Evolutionary conservation across 2,329 filamentous ascomycete genomes (phyloP).

Genomic region (Aspergillus persii): DNA sequence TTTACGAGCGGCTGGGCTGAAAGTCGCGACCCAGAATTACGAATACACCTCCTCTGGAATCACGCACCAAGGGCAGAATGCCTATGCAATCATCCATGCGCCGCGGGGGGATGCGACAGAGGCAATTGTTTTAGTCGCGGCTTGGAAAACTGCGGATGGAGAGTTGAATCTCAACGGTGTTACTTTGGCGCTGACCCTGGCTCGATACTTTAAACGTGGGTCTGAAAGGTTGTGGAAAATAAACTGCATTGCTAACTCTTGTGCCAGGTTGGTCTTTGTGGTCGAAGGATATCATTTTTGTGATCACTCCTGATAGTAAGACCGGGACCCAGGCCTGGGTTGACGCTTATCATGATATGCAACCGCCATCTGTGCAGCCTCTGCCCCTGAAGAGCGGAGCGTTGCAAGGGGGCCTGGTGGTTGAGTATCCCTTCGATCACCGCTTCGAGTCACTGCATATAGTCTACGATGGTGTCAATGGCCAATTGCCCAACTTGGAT

Average conservation of each 20-base stretch:
- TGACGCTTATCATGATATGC: constrained; percentile 92
- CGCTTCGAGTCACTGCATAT: constrained; percentile 87
- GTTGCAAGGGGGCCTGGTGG: constrained; percentile 85
- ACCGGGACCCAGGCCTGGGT: constrained; percentile 95
- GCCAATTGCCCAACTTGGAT: constrained; percentile 91
- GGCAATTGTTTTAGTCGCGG: constrained; percentile 86
- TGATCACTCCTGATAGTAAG: constrained; percentile 84
- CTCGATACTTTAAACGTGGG: constrained; percentile 86
- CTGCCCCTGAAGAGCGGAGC: constrained; percentile 89
- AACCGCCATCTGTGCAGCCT: constrained; percentile 68
- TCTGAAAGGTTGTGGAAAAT: neutral
- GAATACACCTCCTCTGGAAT: constrained; percentile 76
- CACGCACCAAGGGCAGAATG: constrained; percentile 76
- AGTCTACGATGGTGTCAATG: constrained; percentile 92
- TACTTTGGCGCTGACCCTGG: constrained; percentile 78
- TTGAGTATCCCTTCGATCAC: constrained; percentile 85
- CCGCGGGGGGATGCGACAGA: constrained; percentile 95
- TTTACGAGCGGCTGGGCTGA: constrained; percentile 75
- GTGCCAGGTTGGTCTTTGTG: constrained; percentile 81
- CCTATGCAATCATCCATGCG: constrained; percentile 90
- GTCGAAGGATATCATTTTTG: constrained; percentile 97
- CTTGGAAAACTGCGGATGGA: constrained; percentile 79
- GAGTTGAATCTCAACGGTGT: constrained; percentile 84
- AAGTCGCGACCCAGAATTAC: constrained; percentile 84
- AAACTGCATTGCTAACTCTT: constrained; percentile 14